A percentile compares a stretch with the other conserved stretches of the same genome.
Evolutionary conservation across 805 yeast genomes (phyloP).

Genomic region (Metschnikowia anglica): DNA sequence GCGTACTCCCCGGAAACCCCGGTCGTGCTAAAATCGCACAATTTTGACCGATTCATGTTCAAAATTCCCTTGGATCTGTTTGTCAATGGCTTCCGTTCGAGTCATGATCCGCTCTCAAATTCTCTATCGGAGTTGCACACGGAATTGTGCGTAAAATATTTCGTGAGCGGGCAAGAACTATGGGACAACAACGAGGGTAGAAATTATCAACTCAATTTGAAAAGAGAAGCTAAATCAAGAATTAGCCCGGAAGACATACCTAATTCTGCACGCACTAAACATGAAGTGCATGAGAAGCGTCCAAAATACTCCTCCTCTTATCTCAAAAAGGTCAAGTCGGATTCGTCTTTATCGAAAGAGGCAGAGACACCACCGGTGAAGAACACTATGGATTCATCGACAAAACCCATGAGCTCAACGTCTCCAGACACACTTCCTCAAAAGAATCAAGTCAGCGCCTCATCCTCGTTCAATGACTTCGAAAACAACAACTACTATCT

Average conservation of each 20-base stretch:
- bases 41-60: slow-evolving; percentile 72
- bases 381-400: not conserved
- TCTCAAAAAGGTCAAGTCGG: slow-evolving; percentile 34
- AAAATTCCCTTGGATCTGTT: slow-evolving; percentile 45
- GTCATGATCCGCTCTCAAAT: slow-evolving; percentile 11
- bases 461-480: slow-evolving; percentile 23
- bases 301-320: slow-evolving; percentile 43
- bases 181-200: slow-evolving; percentile 75
- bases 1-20: slow-evolving; percentile 57
- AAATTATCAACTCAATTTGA: slow-evolving; percentile 53
- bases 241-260: slow-evolving; percentile 7
- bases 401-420: not conserved
- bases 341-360: slow-evolving; percentile 12
- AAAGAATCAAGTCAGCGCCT: not conserved
- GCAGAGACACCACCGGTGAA: not conserved
- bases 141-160: slow-evolving; percentile 59
- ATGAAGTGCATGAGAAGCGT: slow-evolving; percentile 18
- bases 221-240: not conserved
- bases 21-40: slow-evolving; percentile 44
- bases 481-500: slow-evolving; percentile 36
- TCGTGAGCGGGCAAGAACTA: slow-evolving; percentile 47
- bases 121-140: slow-evolving; percentile 21
- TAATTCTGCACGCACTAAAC: slow-evolving; percentile 14
- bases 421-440: not conserved
- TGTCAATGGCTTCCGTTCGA: slow-evolving; percentile 8